Evolutionary conservation across 305 asterid genomes (phyloP), one percentile per base, ranked within the genome.

Genomic region (Nicotiana rustica): DNA sequence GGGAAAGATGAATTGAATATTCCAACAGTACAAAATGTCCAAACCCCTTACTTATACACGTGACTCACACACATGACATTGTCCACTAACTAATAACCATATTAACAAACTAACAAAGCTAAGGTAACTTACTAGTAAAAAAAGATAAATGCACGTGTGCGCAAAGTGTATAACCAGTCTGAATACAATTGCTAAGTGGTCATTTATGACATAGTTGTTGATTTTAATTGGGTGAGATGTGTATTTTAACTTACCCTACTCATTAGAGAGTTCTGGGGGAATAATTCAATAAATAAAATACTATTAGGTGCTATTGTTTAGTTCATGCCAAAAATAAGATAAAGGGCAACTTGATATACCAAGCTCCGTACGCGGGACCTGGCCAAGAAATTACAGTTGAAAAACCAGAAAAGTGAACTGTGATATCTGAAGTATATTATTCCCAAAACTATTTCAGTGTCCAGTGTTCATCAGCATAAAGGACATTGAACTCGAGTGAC

Each of bases 401-500:
- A 21, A 61, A 21, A 61, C 1, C 10, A 13, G 0, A 29, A 9
- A 29, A 29, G 41, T 65, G 12, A 4, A 65, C 0, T 25, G 4
- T 29, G 70, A 12, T 4, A 29, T 29, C 19, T 5, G 29, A 55
- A 25, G 8, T 76, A 52, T 10, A 52, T 76, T 10, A 76, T 29
- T 76, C 6, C 17, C 47, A 29, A 76, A 29, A 31, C 10, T 17
- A 55, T 4, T 29, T 52, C 17, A 25, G 29, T 25, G 47, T 52
- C 65, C 15, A 1, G 47, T 8, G 49, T 55, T 55, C 62, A 55
- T 76, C 80, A 31, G 5, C 66, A 17, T 29, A 65, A 52, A 29
- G 80, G 66, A 76, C 31, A 29, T 25, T 52, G 79, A 71, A 44
- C 17, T 19, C 19, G 78, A 70, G 47, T n/a, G 33, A 41, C 29